Conservation (phyloP, 176 grass and related monocot genomes). For the Zoysia japonica region DNA sequence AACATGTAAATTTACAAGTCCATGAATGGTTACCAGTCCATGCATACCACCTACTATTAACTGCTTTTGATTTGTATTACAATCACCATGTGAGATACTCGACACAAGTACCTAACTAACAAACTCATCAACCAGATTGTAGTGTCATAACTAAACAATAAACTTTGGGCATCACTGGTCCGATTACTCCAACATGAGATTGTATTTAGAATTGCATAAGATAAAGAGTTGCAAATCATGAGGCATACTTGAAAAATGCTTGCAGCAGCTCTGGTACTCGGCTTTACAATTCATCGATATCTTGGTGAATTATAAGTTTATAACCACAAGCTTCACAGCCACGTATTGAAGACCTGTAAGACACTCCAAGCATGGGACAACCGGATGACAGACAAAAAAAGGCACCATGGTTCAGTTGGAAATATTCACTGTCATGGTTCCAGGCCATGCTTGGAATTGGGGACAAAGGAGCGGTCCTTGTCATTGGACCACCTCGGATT, state of each 20-base stretch:
- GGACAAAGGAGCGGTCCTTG: conserved; percentile 45
- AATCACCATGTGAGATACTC: not conserved
- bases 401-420: not conserved
- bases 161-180: not conserved
- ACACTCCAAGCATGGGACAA: conserved; percentile 7
- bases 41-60: not conserved
- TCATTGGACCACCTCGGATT: conserved; percentile 52
- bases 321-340: conserved; percentile 15
- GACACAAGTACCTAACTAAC: not conserved
- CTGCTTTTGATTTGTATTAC: not conserved
- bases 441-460: conserved; percentile 37
- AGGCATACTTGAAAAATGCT: conserved; percentile 20
- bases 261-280: not conserved
- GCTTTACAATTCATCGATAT: not conserved
- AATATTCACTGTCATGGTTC: conserved; percentile 38
- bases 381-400: not conserved
- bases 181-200: not conserved
- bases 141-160: not conserved
- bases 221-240: not conserved
- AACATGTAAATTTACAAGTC: not conserved
- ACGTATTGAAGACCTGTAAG: conserved; percentile 21
- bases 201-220: not conserved
- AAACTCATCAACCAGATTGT: not conserved
- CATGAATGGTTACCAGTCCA: not conserved
- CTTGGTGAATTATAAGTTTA: not conserved